Conservation (phyloP, 75 land plant species). For the Cunninghamia lanceolata region DNA sequence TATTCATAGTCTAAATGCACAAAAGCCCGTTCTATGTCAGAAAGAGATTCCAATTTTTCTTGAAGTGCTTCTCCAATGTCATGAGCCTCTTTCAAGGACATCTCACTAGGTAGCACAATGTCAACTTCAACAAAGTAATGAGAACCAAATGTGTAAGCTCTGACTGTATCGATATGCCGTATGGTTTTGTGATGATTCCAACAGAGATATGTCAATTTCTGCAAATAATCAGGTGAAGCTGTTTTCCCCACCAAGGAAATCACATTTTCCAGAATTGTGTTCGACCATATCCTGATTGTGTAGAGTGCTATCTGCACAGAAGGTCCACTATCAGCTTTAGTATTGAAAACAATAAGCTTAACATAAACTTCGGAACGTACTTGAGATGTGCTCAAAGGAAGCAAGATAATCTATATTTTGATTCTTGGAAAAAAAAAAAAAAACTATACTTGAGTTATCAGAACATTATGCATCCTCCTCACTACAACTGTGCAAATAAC, state of each 20-base stretch:
- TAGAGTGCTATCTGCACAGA: conserved; percentile 54
- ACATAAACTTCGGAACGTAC: neutral
- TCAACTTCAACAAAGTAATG: conserved; percentile 98
- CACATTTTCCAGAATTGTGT: conserved; percentile 85
- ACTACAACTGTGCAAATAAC: neutral
- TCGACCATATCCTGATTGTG: conserved; percentile 85
- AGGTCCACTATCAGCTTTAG: neutral
- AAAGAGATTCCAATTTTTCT: conserved; percentile 78
- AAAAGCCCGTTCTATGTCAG: conserved; percentile 95
- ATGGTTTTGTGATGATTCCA: conserved; percentile 96
- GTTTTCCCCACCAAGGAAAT: conserved; percentile 71
- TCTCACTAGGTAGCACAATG: conserved; percentile 78
- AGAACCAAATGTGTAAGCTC: conserved; percentile 92
- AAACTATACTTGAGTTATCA: neutral
- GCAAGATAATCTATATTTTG: neutral
- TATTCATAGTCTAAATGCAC: conserved; percentile 91
- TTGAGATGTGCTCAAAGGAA: neutral
- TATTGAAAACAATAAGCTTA: neutral
- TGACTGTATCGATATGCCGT: conserved; percentile 90
- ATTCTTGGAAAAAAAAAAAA: no score
- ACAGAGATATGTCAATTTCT: conserved; percentile 82
- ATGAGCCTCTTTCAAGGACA: conserved; percentile 74
- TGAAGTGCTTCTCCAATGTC: conserved; percentile 93
- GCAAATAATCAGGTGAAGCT: conserved; percentile 83
- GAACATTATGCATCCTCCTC: no score